Percentiles rank a stretch among this genome's conserved stretches.
Conservation (phyloP, 305 asterid genomes). For the Solanum hybrid region DNA sequence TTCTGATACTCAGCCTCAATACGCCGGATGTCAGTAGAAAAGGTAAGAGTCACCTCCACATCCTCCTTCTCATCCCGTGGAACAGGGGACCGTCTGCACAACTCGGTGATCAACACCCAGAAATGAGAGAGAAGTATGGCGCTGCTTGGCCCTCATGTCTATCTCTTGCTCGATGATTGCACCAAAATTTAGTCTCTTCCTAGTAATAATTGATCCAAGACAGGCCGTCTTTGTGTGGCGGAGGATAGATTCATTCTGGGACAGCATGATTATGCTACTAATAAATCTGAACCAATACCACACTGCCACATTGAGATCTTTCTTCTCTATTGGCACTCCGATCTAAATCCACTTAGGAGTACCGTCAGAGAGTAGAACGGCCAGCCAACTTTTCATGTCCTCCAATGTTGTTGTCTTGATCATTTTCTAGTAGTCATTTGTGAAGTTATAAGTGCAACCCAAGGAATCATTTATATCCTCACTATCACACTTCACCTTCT, state of each 20-base stretch:
- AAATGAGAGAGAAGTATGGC: background rate
- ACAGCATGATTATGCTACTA: background rate
- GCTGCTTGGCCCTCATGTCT: background rate
- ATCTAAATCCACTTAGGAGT: background rate
- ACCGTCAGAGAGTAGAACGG: background rate
- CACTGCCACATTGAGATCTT: background rate
- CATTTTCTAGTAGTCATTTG: background rate
- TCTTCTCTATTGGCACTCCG: background rate
- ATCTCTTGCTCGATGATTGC: background rate
- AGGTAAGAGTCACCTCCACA: background rate
- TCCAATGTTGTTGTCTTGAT: background rate
- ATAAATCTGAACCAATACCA: background rate
- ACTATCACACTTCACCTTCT: background rate
- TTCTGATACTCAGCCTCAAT: background rate
- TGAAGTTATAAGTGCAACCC: background rate
- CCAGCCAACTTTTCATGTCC: background rate
- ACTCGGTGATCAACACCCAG: background rate
- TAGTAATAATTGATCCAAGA: background rate
- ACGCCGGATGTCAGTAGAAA: background rate
- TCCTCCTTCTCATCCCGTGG: background rate
- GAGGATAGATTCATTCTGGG: background rate
- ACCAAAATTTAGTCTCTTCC: background rate
- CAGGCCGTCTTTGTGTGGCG: background rate
- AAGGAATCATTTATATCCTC: background rate
- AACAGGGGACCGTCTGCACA: background rate